Evolutionary conservation across 2,329 filamentous ascomycete species (phyloP), one percentile per base, ranked within the genome.

Genomic region (Coniosporium tulheliwenetii): DNA sequence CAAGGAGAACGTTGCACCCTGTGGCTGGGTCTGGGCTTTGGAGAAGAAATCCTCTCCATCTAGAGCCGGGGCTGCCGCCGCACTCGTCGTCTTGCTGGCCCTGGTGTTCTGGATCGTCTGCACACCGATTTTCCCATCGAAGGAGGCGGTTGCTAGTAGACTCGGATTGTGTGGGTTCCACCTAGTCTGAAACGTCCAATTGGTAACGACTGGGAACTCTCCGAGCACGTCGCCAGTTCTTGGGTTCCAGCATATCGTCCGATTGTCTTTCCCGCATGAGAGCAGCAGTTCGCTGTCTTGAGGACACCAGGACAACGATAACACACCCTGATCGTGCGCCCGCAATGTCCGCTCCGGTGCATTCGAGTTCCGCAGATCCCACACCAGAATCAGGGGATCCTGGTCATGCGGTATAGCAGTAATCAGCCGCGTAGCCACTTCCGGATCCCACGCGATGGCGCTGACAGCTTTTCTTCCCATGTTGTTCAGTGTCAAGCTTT

Each of bases 11-110:
- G 84, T 86, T 19, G 84, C 83, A 15, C 80, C 83, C 59, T 95
- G 87, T 2, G 89, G 85, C 53, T 95, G 85, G 5, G 80, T 84
- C 58, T 94, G 87, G 9, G 87, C 89, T 47, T 85, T 87, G 10
- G 84, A 82, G 55, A 98, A 98, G 68, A 98, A 98, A 54, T 96
- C 91, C 54, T 94, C 91, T 38, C 83, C 87, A 53, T 95, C 85
- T 30, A 91, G 64, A 40, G 77, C 77, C 52, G 76, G 70, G 50
- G 70, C 77, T 52, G 84, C 77, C 9, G 78, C 71, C 5, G 66
- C 63, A 3, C 53, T 45, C 37, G 73, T 68, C 35, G 70, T 66
- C 58, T 86, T 77, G 1, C 79, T 71, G n/a, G 59, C 54, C 43
- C 83, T 75, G 30, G 87, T 94, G 61, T 91, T 95, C 56, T 98